Conservation (phyloP, 2,329 filamentous ascomycete species). For the Talaromyces sp. region DNA sequence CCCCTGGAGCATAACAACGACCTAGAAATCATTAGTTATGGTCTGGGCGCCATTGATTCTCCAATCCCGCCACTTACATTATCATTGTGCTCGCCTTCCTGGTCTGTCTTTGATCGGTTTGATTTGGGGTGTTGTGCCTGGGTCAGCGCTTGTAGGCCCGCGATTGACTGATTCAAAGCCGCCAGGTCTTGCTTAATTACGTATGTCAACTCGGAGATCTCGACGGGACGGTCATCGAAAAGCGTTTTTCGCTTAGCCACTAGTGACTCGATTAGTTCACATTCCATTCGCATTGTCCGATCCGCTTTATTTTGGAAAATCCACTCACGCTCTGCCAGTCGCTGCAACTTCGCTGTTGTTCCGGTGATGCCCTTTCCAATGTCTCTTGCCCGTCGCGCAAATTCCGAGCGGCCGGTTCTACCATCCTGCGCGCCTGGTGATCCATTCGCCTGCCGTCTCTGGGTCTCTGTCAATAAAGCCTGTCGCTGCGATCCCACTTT, state of each 20-base stretch:
- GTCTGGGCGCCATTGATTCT: slow-evolving; percentile 11
- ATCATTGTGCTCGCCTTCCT: slow-evolving; percentile 96
- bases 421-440: slow-evolving; percentile 54
- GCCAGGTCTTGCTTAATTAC: slow-evolving; percentile 98
- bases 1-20: slow-evolving; percentile 86
- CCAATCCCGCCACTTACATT: slow-evolving; percentile 60
- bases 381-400: slow-evolving; percentile 86
- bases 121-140: slow-evolving; percentile 71
- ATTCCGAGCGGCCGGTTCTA: slow-evolving; percentile 73
- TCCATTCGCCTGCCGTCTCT: slow-evolving; percentile 63
- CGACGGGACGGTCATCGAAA: slow-evolving; percentile 93
- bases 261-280: slow-evolving; percentile 34
- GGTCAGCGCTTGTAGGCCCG: slow-evolving; percentile 75
- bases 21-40: slow-evolving; percentile 34
- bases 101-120: slow-evolving; percentile 56
- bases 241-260: slow-evolving; percentile 96
- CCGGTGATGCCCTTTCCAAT: slow-evolving; percentile 89
- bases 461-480: slow-evolving; percentile 73
- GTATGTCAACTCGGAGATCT: slow-evolving; percentile 95
- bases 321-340: slow-evolving; percentile 75
- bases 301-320: background rate
- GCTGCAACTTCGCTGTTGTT: slow-evolving; percentile 94
- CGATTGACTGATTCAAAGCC: slow-evolving; percentile 82
- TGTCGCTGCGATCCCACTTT: slow-evolving; percentile 80
- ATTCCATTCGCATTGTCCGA: no score